Evolutionary conservation across 2,329 filamentous ascomycete genomes (phyloP), one percentile per base, ranked within the genome.

Genomic region (Bimuria novae-zelandiae): DNA sequence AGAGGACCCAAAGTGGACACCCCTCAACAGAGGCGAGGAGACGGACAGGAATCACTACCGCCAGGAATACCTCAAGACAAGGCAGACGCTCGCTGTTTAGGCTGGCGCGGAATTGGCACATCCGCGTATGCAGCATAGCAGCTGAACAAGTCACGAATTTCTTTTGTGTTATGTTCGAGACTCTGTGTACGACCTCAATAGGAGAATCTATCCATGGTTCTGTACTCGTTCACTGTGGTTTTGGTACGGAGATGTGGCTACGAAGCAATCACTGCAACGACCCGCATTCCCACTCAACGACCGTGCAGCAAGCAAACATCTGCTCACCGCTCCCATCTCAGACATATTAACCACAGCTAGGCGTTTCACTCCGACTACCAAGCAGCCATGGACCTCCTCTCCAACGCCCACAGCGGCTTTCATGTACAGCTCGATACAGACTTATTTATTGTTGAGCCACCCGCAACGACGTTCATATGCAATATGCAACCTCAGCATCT

Each of bases 1-100:
- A 79, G 94, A 97, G 61, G 92, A 97, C 76, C 94, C 94, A 29
- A 97, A 97, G 77, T 99, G 94, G 94, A 97, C 92, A 30, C 89
- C 94, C 12, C 76, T 99, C 62, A 96, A 96, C 78, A 85, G 94
- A 51, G 85, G 83, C 6, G 76, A 79, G 4, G 89, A 93, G 43
- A 83, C 96, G 37, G 91, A 97, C 71, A 73, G 73, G 54, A 99
- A 97, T 76, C 77, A 82, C 47, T 89, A 87, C 72, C 85, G 94
- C 53, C 84, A 90, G 80, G 84, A 85, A 43, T 99, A 99, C 68
- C 78, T 96, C 14, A 69, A 67, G 59, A 14, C 51, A 44, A 56
- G 63, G 37, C 55, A 65, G 27, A 52, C 48, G 8, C 51, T 67
- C 39, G 51, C 62, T 21, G 58, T 21, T 2, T 47, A 37, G 33